Base-by-base conservation (phyloP, 305 asterid genomes). In the Solanum hybrid region DNA sequence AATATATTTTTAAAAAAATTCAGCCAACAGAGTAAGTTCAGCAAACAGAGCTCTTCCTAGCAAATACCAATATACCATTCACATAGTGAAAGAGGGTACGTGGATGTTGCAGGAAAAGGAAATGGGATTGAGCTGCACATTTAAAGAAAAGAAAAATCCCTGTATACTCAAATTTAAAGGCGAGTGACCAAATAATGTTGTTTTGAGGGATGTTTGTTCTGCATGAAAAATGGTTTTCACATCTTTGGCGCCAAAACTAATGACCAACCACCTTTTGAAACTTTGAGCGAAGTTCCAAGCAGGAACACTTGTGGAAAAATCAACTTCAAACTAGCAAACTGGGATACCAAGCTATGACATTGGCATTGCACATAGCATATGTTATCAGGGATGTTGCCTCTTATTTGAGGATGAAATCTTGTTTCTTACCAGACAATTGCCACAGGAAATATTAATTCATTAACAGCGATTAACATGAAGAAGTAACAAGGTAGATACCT, bases 401-500 rank as follows among this genome's bases (percentile, higher is more conserved):
- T 56, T 85, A 85, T 60, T 85, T 17, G 42, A 22, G 31, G 37
- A 73, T 71, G 38, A 32, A 29, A 86, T 86, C 26, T 71, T 86
- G 88, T 37, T 86, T 29, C 80, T 75, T 72, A 29, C 14, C 60
- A 31, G 60, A 77, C 64, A 72, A 76, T 40, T 88, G 77, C 45
- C 37, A 75, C 75, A 73, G 86, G 17, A 88, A 76, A 72, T 73
- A 88, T 26, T 37, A 88, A 45, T 35, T 32, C 26, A 60, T 84
- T 31, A 51, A 51, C 40, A 85, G 38, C 3, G 4, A 51, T 19
- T 84, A 51, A 84, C 40, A 84, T 60, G 12, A 31, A 37, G 64
- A 73, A 42, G 86, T 76, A 56, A 88, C 35, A 75, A n/a, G 26
- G 73, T 40, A 37, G 84, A 88, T 95, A 97, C 99, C 99, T 97